These are phyloP conservation scores for Dictyostelium firmibasis DNA, from an alignment of 78 protist genomes.

Conservation along the genomic window DNA sequence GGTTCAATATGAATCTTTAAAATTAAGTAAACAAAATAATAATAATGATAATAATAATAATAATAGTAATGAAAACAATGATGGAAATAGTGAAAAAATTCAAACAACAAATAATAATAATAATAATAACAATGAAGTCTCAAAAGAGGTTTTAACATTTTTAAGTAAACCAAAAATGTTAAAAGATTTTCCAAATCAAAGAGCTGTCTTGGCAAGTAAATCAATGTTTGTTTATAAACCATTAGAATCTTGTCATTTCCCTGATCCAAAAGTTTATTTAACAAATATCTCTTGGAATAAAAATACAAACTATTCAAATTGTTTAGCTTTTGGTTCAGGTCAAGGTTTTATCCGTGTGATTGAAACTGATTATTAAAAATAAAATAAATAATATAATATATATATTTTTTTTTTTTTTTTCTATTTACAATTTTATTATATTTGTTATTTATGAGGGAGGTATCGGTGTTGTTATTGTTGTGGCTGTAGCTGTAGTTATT, in stretches of 20 bases:
- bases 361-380: background rate
- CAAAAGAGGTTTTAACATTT: background rate
- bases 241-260: background rate
- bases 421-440: background rate
- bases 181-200: background rate
- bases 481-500: background rate
- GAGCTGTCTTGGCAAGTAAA: background rate
- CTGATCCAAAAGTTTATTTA: background rate
- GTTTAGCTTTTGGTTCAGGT: background rate
- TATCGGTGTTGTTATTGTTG: background rate
- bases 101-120: background rate
- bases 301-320: background rate
- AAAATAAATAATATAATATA: background rate
- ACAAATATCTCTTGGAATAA: slow-evolving; percentile 11
- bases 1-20: background rate
- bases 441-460: background rate
- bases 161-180: background rate
- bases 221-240: background rate
- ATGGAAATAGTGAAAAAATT: background rate
- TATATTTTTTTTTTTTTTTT: background rate
- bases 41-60: background rate
- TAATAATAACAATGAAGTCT: background rate
- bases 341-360: slow-evolving; percentile 20
- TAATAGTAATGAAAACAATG: background rate
- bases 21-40: background rate